Conservation (phyloP, 2,329 filamentous ascomycete species). For the Emergomyces pasteurianus region DNA sequence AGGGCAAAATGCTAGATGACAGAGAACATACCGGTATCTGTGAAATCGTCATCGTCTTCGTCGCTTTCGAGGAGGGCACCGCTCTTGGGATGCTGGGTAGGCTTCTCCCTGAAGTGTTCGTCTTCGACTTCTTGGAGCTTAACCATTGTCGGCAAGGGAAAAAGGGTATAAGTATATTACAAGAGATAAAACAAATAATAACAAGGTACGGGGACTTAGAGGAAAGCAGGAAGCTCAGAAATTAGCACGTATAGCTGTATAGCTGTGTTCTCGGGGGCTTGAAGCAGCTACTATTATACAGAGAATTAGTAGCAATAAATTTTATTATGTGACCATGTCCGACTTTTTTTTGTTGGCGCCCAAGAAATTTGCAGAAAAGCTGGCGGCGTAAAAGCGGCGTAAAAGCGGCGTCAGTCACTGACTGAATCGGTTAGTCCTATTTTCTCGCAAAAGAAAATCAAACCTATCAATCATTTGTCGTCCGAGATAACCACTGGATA, state of each 20-base stretch:
- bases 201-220: background rate
- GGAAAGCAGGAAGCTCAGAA: background rate
- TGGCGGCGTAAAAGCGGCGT: background rate
- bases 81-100: conserved; percentile 45
- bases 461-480: too few relatives aligned
- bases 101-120: conserved; percentile 72
- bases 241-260: background rate
- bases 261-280: too few relatives aligned
- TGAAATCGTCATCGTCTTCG: conserved; percentile 76
- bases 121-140: conserved; percentile 94
- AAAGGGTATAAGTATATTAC: background rate
- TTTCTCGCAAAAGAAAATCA: too few relatives aligned
- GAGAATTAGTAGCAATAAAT: background rate
- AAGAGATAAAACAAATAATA: background rate
- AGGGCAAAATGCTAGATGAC: conserved; percentile 15
- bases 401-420: too few relatives aligned
- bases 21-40: conserved; percentile 61
- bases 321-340: too few relatives aligned
- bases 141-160: too few relatives aligned
- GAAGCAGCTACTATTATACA: too few relatives aligned
- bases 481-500: too few relatives aligned
- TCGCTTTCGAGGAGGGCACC: conserved; percentile 40
- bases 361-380: background rate
- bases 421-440: background rate
- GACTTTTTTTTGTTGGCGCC: conserved; percentile 1